phyloP scores from a whole-genome alignment of 345 rosid species.

The Eucalyptus cloeziana region DNA sequence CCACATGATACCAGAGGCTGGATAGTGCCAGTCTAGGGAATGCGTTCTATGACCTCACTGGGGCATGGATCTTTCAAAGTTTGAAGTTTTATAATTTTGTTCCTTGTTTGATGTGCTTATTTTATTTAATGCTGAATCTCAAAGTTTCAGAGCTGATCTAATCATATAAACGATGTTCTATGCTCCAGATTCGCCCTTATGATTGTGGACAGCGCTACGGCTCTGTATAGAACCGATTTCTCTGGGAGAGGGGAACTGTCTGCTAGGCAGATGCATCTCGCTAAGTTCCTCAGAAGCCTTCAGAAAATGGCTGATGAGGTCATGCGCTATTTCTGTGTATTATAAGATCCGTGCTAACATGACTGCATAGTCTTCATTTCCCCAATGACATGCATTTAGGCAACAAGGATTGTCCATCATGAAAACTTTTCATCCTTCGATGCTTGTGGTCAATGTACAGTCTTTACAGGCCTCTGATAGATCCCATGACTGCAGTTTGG shows the following conservation, averaged over 20 bases:
- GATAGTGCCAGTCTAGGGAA: not conserved
- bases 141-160: not conserved
- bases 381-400: not conserved
- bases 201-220: constrained; percentile 96
- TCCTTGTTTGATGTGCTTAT: not conserved
- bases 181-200: constrained; percentile 73
- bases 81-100: not conserved
- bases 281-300: constrained; percentile 89
- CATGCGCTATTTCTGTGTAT: not conserved
- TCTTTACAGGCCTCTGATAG: not conserved
- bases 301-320: constrained; percentile 99
- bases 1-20: not conserved
- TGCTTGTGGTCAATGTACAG: not conserved
- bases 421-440: not conserved
- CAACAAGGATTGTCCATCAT: not conserved
- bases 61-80: not conserved
- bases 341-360: not conserved
- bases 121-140: not conserved
- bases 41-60: not conserved
- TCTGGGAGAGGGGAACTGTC: constrained; percentile 94
- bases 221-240: constrained; percentile 91
- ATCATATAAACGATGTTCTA: not conserved
- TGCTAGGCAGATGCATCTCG: constrained; percentile 98
- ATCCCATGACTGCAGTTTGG: constrained; percentile 44
- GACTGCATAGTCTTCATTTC: not conserved